These are phyloP conservation scores for Dimargaris xerosporica DNA, from an alignment of 192 early-diverging fungal genomes.

Conservation along the genomic window DNA sequence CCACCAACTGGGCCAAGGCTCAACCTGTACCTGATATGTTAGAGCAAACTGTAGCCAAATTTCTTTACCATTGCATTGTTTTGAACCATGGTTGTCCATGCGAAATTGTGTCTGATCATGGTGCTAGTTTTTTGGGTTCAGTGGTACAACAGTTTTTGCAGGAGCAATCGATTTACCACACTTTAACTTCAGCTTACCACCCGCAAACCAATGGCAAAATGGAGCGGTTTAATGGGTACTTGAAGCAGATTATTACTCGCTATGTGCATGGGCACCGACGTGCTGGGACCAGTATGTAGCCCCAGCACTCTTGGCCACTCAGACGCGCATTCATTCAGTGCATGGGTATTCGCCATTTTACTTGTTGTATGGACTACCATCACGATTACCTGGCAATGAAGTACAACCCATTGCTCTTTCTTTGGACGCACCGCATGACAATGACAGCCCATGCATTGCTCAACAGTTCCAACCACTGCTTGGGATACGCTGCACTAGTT, in stretches of 20 bases:
- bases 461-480: neutral
- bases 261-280: neutral
- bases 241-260: neutral
- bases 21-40: slow-evolving; percentile 11
- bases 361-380: neutral
- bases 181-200: slow-evolving; percentile 13
- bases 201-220: slow-evolving; percentile 14
- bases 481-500: neutral
- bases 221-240: slow-evolving; percentile 12
- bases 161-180: neutral
- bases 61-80: slow-evolving; percentile 10
- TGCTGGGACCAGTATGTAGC: slow-evolving; percentile 12
- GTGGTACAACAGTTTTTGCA: neutral
- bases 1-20: slow-evolving; percentile 12
- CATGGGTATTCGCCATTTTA: neutral
- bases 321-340: neutral
- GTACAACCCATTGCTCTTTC: neutral
- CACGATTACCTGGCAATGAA: neutral
- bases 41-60: slow-evolving; percentile 12
- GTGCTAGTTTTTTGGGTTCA: slow-evolving; percentile 1
- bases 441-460: neutral
- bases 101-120: slow-evolving; percentile 13
- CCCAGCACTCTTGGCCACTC: neutral
- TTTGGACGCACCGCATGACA: neutral
- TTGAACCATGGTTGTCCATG: slow-evolving; percentile 4